These are phyloP conservation scores for Thoreauomyces humboldtii DNA, from an alignment of 192 early-diverging fungal genomes.

Conservation along the genomic window DNA sequence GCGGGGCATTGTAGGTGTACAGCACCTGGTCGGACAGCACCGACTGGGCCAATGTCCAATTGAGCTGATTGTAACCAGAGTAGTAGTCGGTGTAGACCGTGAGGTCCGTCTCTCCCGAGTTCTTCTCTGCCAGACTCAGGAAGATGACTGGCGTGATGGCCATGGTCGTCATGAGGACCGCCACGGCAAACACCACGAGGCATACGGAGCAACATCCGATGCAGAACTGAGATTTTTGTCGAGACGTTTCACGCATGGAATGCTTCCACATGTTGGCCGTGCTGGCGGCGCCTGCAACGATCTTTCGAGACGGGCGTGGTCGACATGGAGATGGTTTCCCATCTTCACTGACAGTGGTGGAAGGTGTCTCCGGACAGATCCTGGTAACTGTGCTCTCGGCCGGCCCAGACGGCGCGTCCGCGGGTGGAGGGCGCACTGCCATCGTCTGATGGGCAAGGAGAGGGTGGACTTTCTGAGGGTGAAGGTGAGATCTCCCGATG, in stretches of 20 bases:
- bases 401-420: no score
- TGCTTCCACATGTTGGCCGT: slow-evolving; percentile 14
- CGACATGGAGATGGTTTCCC: no score
- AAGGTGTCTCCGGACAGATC: no score
- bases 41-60: slow-evolving; percentile 15
- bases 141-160: slow-evolving; percentile 22
- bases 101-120: slow-evolving; percentile 23
- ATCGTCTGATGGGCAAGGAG: no score
- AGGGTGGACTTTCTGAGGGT: no score
- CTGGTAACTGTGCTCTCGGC: no score
- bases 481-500: no score
- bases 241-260: slow-evolving; percentile 25
- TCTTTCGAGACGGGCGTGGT: no score
- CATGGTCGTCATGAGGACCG: slow-evolving; percentile 25
- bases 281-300: slow-evolving; percentile 1
- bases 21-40: neutral
- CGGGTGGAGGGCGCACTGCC: no score
- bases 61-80: slow-evolving; percentile 4
- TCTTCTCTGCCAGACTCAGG: slow-evolving; percentile 19
- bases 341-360: no score
- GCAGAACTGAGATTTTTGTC: slow-evolving; percentile 27
- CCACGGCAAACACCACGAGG: slow-evolving; percentile 21
- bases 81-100: slow-evolving; percentile 1
- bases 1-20: slow-evolving; percentile 10
- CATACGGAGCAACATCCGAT: slow-evolving; percentile 29